Evolutionary conservation across 225 moss, liverwort and hornwort species (phyloP), one percentile per base, ranked within the genome.

Genomic region (Straminergon stramineum): DNA sequence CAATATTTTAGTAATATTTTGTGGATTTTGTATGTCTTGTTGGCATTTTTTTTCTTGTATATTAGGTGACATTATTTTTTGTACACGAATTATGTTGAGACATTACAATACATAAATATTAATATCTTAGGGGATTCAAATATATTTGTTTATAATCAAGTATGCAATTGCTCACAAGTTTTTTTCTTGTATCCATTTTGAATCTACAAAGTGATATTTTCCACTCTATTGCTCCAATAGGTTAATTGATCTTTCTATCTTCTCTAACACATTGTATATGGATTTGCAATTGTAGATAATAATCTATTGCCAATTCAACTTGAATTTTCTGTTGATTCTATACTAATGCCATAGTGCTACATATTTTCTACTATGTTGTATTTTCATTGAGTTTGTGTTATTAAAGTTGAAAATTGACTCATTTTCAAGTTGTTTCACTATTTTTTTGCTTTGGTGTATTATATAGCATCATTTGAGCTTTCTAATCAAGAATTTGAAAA

Each of bases 281-380:
- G 21, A 1, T 35, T 22, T 77, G 8, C 35, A 77, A 77, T 34
- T 23, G 35, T 14, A 55, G 1, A 23, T 15, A 23, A 77, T 53
- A 55, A 2, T 35, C 5, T 53, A 55, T 0, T 22, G 1, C 5
- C 35, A 55, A 9, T 78, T 78, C 55, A 35, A 37, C 1, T 35
- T 53, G 2, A 53, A 53, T 3, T 30, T 77, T 8, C 34, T 53
- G 3, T 53, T 22, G 53, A 77, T 35, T 53, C 5, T 35, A 77
- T 32, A 53, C 2, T 53, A 8, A 52, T 53, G 14, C 2, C 12
- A 76, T 3, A 34, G 3, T 32, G 0, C 0, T 52, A 5, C 3
- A 34, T 8, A 31, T 51, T 31, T 75, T 75, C 1, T 31, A 19
- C 2, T 34, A 5, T 53, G 11, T 18, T 75, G 7, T 32, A 75